These are phyloP conservation scores for Phytophthora vignae DNA, from an alignment of 352 stramenopile genomes.

Conservation along the genomic window DNA sequence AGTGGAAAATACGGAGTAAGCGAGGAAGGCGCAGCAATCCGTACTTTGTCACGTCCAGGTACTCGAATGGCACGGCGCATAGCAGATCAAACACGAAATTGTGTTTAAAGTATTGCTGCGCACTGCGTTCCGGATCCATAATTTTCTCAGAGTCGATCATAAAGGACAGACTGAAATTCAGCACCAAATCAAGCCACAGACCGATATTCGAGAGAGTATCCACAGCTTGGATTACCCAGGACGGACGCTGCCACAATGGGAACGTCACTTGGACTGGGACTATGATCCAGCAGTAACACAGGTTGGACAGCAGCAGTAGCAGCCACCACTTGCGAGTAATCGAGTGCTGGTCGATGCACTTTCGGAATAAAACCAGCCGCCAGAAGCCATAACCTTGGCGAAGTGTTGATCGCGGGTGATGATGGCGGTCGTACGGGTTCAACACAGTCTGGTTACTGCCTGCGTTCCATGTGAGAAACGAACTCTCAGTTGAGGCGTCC, in stretches of 20 bases:
- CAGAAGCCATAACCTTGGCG: neutral
- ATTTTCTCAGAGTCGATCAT: constrained; percentile 63
- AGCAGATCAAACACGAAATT: constrained; percentile 53
- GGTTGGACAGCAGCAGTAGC: constrained; percentile 32
- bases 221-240: constrained; percentile 37
- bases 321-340: constrained; percentile 58
- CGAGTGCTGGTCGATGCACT: constrained; percentile 62
- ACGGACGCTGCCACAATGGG: constrained; percentile 40
- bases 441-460: neutral
- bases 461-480: neutral
- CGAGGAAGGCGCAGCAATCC: constrained; percentile 50
- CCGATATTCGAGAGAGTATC: constrained; percentile 49
- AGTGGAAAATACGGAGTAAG: constrained; percentile 42
- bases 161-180: constrained; percentile 73
- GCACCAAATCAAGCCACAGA: constrained; percentile 52
- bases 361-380: constrained; percentile 7
- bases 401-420: neutral
- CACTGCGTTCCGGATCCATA: constrained; percentile 46
- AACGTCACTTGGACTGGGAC: constrained; percentile 65
- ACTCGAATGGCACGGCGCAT: constrained; percentile 56
- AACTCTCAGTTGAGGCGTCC: neutral
- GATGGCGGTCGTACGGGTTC: constrained; percentile 14
- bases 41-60: constrained; percentile 34
- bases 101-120: constrained; percentile 45
- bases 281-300: constrained; percentile 63